Percentiles rank a stretch among this genome's conserved stretches.
Conservation (phyloP, 139 green algal genomes). For the Tetraselmis striata region DNA sequence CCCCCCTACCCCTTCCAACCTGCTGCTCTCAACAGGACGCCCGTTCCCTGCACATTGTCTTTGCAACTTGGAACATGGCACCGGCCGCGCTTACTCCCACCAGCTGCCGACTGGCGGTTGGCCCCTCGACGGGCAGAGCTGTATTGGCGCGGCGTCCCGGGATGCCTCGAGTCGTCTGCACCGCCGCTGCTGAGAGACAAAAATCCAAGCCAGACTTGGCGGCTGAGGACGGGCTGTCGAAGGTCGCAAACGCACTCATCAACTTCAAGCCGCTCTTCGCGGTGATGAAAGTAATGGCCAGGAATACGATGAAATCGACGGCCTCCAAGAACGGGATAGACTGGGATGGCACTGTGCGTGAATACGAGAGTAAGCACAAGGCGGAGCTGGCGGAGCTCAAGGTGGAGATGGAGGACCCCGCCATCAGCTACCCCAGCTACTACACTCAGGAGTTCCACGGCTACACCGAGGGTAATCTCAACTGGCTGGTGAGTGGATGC, state of each 20-base stretch:
- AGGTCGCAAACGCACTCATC: background rate
- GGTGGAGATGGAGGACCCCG: constrained; percentile 38
- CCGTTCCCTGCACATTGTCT: too few relatives aligned
- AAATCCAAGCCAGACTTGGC: background rate
- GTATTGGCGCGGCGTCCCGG: too few relatives aligned
- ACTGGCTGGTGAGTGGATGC: constrained; percentile 53
- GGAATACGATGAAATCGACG: background rate
- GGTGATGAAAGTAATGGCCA: background rate
- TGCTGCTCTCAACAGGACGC: too few relatives aligned
- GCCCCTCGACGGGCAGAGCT: too few relatives aligned
- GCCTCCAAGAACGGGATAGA: background rate
- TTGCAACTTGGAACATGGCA: too few relatives aligned
- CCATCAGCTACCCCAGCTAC: constrained; percentile 57
- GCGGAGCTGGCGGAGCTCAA: constrained; percentile 35
- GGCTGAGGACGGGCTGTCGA: background rate
- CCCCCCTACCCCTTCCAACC: too few relatives aligned
- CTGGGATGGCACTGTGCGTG: background rate
- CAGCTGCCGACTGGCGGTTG: too few relatives aligned
- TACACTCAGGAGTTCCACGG: constrained; percentile 74
- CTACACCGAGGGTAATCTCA: constrained; percentile 55
- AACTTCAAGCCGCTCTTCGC: background rate
- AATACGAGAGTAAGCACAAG: background rate
- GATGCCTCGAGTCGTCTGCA: too few relatives aligned
- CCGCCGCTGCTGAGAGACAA: too few relatives aligned
- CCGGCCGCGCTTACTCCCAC: too few relatives aligned